These are phyloP conservation scores for Hibiscus syriacus DNA, from an alignment of 345 rosid species.

Conservation along the genomic window DNA sequence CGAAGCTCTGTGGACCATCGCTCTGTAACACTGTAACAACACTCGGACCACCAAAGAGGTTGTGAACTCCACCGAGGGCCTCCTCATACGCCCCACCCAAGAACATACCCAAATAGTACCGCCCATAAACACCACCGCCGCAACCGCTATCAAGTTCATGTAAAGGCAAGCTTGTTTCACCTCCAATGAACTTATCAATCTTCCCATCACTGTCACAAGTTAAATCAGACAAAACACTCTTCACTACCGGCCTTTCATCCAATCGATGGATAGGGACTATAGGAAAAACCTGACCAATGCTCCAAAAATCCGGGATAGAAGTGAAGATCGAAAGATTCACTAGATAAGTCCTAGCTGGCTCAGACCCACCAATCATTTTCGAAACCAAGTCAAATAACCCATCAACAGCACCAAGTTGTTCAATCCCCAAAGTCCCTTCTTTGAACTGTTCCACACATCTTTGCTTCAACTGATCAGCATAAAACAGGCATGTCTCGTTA, in stretches of 20 bases:
- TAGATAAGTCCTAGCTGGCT: neutral
- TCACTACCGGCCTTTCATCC: neutral
- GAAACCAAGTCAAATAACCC: neutral
- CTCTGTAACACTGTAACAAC: conserved; percentile 79
- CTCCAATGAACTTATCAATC: neutral
- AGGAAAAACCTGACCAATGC: neutral
- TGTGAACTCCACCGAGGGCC: conserved; percentile 94
- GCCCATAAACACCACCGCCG: conserved; percentile 7
- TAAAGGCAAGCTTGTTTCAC: neutral
- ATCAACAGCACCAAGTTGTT: neutral
- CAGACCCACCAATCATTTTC: neutral
- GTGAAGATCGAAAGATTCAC: neutral
- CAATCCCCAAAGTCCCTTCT: neutral
- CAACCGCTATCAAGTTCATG: neutral
- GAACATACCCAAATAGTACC: conserved; percentile 89
- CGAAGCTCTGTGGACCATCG: conserved; percentile 91
- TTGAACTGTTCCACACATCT: neutral
- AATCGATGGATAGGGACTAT: neutral
- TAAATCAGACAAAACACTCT: neutral
- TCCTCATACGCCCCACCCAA: conserved; percentile 98
- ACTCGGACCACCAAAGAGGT: conserved; percentile 94
- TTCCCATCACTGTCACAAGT: neutral
- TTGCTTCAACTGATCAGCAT: neutral
- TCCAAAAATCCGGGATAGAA: neutral
- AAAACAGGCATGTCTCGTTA: neutral